phyloP scores from a whole-genome alignment of 441 rosid species.

The Melastoma candidum region DNA sequence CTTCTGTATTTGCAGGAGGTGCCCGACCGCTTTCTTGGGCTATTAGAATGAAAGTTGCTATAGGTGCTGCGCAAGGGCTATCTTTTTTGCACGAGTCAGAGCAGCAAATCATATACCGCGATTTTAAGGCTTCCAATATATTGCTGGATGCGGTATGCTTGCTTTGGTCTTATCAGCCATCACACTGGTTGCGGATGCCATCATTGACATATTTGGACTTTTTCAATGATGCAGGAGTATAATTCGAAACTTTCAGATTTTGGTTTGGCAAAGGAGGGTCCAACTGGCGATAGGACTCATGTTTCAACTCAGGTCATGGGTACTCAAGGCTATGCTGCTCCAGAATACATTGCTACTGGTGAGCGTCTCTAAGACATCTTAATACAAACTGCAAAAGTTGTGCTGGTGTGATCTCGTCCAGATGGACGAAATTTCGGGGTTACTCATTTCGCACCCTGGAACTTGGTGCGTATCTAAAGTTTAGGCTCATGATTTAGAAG shows the following conservation, averaged over 20 bases:
- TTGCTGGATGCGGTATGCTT: conserved; percentile 52
- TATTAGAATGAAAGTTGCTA: conserved; percentile 46
- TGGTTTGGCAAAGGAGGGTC: conserved; percentile 72
- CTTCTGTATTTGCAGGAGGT: conserved; percentile 17
- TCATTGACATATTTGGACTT: no score
- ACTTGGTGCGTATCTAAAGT: no score
- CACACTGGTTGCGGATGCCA: no score
- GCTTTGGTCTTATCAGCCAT: background rate
- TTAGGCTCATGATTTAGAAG: no score
- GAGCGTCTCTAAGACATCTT: conserved; percentile 6
- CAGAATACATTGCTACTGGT: conserved; percentile 74
- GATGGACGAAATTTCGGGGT: no score
- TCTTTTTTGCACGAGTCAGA: conserved; percentile 53
- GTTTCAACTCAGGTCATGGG: conserved; percentile 65
- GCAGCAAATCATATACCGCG: conserved; percentile 57
- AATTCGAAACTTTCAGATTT: conserved; percentile 68
- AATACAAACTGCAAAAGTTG: no score
- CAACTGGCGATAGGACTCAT: conserved; percentile 45
- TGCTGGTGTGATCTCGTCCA: no score
- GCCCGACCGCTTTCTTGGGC: conserved; percentile 47
- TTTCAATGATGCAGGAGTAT: conserved; percentile 28
- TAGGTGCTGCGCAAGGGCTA: conserved; percentile 56
- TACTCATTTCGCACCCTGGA: no score
- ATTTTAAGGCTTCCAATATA: conserved; percentile 67
- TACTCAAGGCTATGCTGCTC: conserved; percentile 71